Evolutionary conservation across 345 rosid genomes (phyloP), one percentile per base, ranked within the genome.

Genomic region (Corchorus capsularis): DNA sequence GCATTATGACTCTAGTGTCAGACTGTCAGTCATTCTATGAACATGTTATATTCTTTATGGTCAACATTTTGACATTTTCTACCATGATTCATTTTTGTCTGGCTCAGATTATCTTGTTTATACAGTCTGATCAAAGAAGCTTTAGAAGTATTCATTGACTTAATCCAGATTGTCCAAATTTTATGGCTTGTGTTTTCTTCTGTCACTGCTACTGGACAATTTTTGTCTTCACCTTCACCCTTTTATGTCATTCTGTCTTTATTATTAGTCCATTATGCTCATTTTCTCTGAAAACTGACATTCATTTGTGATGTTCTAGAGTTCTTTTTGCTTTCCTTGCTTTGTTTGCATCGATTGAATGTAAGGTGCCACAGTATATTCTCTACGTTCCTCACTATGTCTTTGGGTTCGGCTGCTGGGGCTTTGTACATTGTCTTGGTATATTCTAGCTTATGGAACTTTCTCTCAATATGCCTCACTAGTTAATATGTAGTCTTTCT

Each of bases 381-480:
- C 74, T 70, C 49, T 14, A 19, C 17, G 12, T 15, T 43, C 20
- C 9, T 15, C 63, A 14, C 43, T 50, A 53, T 70, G 32, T 53
- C 14, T n/a, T 9, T 35, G 6, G 6, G 32, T n/a, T 70, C 16
- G 74, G 34, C 57, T 53, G 17, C 53, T 70, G 15, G 41, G 47
- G 34, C 62, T n/a, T 53, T 53, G 17, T 16, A 35, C 47, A 34
- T 69, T 34, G 61, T 69, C 50, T 5, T 37, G 53, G 0, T 39
- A 71, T 55, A 13, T 55, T 54, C 10, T 71, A 57, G 64, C 63
- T 54, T 55, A 55, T 17, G 16, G 37, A 71, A 55, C n/a, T 39
- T 59, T 34, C 69, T 43, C 45, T 69, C 16, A 5, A 62, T 77
- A 39, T 16, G 76, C 32, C 32, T 77, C 37, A 20, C 39, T 71